A percentile compares a stretch with the other conserved stretches of the same genome.
Evolutionary conservation across 2,329 filamentous ascomycete species (phyloP).

Genomic region (Sclerotinia nivalis): DNA sequence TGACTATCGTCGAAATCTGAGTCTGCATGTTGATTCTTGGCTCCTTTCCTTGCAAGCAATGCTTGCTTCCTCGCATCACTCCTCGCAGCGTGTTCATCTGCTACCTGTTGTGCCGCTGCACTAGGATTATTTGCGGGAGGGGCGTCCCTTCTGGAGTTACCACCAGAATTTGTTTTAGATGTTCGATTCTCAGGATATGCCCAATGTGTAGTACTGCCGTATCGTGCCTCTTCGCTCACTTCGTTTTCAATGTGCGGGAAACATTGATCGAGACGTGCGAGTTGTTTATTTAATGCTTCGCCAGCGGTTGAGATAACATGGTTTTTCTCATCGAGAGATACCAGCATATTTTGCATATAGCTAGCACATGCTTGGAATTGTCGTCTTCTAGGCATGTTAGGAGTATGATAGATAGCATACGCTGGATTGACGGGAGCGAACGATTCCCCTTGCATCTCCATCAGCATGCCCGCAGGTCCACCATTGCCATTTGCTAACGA

Average conservation of each 20-base stretch:
- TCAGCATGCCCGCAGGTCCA: conserved; percentile 33
- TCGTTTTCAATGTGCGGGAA: conserved; percentile 85
- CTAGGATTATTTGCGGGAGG: conserved; percentile 68
- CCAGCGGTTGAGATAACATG: conserved; percentile 93
- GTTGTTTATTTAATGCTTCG: conserved; percentile 81
- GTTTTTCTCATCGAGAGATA: conserved; percentile 95
- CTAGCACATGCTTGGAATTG: conserved; percentile 77
- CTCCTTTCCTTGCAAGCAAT: conserved; percentile 66
- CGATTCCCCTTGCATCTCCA: conserved; percentile 20
- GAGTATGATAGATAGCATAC: conserved; percentile 52
- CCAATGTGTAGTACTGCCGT: conserved; percentile 92
- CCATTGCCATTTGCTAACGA: conserved; percentile 38
- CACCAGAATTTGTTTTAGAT: conserved; percentile 61
- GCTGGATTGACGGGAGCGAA: conserved; percentile 41
- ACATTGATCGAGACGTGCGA: conserved; percentile 80
- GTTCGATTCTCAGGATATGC: conserved; percentile 86
- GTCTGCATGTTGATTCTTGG: conserved; percentile 61
- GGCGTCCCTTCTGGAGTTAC: conserved; percentile 76
- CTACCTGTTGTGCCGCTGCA: conserved; percentile 73
- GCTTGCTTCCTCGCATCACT: conserved; percentile 85
- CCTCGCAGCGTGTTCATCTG: conserved; percentile 79
- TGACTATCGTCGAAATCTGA: conserved; percentile 76
- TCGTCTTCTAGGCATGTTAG: conserved; percentile 66
- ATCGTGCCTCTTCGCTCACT: conserved; percentile 91
- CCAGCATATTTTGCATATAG: conserved; percentile 80